These are phyloP conservation scores for Trypanosoma congolense DNA, from an alignment of 208 protist species.

Conservation along the genomic window DNA sequence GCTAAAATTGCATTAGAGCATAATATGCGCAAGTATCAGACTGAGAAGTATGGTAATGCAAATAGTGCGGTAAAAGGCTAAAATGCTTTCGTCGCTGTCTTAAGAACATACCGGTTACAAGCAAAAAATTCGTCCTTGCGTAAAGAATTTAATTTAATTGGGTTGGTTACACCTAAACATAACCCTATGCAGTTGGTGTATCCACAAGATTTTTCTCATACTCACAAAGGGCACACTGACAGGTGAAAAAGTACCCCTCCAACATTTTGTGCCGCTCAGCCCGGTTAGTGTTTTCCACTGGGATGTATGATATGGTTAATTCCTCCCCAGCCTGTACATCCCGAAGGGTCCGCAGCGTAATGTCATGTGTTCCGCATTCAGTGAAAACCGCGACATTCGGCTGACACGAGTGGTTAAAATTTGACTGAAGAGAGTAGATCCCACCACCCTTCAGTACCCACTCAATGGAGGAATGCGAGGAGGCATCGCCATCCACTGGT, in stretches of 20 bases:
- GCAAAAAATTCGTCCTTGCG: too few relatives aligned
- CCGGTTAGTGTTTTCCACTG: conserved; percentile 31
- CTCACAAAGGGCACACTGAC: conserved; percentile 46
- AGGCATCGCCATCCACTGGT: neutral
- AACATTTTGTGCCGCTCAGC: conserved; percentile 37
- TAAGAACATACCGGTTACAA: too few relatives aligned
- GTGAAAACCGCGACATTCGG: conserved; percentile 49
- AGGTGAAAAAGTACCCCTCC: conserved; percentile 74
- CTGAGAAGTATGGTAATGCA: too few relatives aligned
- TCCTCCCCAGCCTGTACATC: conserved; percentile 41
- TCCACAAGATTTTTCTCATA: too few relatives aligned
- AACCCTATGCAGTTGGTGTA: too few relatives aligned
- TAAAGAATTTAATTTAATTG: too few relatives aligned
- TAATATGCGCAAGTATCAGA: too few relatives aligned
- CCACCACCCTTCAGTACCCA: conserved; percentile 70
- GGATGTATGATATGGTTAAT: conserved; percentile 78
- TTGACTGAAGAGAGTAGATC: conserved; percentile 64
- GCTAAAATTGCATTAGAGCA: too few relatives aligned
- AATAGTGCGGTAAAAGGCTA: too few relatives aligned
- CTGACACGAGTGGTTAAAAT: conserved; percentile 76
- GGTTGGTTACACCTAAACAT: too few relatives aligned
- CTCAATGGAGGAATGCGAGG: conserved; percentile 22
- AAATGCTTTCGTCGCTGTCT: too few relatives aligned
- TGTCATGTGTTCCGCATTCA: conserved; percentile 54
- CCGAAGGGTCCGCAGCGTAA: conserved; percentile 47